A percentile compares a stretch with the other conserved stretches of the same genome.
Conservation (phyloP, 805 yeast species). For the Wickerhamomyces bovis region DNA sequence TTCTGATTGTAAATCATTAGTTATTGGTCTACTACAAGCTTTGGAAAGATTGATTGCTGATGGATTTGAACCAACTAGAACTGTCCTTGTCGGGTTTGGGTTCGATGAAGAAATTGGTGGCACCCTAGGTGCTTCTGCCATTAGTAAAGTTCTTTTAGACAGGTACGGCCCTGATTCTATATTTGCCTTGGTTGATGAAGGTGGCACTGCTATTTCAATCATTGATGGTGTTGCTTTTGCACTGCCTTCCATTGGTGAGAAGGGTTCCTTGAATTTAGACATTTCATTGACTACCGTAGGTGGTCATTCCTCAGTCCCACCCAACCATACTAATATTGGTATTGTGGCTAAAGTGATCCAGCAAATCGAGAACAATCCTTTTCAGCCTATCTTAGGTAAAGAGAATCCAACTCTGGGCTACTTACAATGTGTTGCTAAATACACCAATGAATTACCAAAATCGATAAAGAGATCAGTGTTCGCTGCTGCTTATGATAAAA, state of each 20-base stretch:
- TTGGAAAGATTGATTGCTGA: conserved; percentile 41
- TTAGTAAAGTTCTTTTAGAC: conserved; percentile 40
- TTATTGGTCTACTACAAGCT: conserved; percentile 58
- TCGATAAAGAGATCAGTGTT: conserved; percentile 26
- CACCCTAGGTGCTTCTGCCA: conserved; percentile 47
- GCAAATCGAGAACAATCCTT: conserved; percentile 50
- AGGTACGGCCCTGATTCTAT: conserved; percentile 55
- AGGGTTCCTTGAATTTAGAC: conserved; percentile 49
- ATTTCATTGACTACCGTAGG: conserved; percentile 55
- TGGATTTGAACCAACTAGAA: conserved; percentile 48
- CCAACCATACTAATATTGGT: conserved; percentile 70
- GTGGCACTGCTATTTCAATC: conserved; percentile 38
- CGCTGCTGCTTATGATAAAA: conserved; percentile 27
- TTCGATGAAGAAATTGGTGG: conserved; percentile 76
- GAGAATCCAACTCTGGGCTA: conserved; percentile 49
- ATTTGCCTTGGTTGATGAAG: conserved; percentile 61
- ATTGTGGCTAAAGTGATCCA: conserved; percentile 50
- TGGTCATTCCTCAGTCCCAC: conserved; percentile 71
- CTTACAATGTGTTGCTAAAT: conserved; percentile 59
- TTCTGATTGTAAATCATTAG: conserved; percentile 62
- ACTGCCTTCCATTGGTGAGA: conserved; percentile 54
- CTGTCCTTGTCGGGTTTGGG: conserved; percentile 60
- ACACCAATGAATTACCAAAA: conserved; percentile 24
- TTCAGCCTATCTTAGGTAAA: conserved; percentile 36
- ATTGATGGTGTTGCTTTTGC: conserved; percentile 37